Percentiles rank a stretch among this genome's conserved stretches.
phyloP scores from a whole-genome alignment of 139 green algal species.

The Desmodesmus armatus region DNA sequence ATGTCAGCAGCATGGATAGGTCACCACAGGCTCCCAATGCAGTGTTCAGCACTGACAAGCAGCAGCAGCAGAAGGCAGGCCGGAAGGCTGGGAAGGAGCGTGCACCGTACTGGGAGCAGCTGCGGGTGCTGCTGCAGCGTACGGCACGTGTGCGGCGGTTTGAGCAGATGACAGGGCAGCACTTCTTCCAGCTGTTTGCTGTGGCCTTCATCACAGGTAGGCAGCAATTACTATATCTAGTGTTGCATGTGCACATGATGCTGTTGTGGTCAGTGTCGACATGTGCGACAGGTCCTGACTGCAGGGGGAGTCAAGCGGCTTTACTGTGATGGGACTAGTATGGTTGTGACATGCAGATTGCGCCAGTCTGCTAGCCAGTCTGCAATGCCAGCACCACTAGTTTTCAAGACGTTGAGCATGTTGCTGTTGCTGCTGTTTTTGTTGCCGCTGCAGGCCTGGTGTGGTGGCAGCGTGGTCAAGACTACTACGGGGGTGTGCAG shows the following conservation, averaged over 20 bases:
- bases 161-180: slow-evolving; percentile 61
- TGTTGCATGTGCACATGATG: not conserved
- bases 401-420: too few species aligned
- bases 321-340: too few species aligned
- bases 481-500: slow-evolving; percentile 19
- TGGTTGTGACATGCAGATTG: too few species aligned
- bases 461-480: slow-evolving; percentile 34
- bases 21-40: too few species aligned
- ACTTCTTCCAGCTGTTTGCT: slow-evolving; percentile 50
- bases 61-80: not conserved
- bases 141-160: slow-evolving; percentile 73
- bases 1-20: not conserved
- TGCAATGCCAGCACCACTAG: too few species aligned
- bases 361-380: too few species aligned
- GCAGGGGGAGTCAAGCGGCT: too few species aligned
- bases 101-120: slow-evolving; percentile 15
- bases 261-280: not conserved
- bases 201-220: slow-evolving; percentile 52
- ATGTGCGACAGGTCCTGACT: too few species aligned
- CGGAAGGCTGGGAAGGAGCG: too few species aligned
- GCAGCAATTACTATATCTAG: not conserved
- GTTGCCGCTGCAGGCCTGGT: slow-evolving; percentile 37
- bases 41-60: not conserved
- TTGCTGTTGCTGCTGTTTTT: not conserved
- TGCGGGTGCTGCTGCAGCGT: slow-evolving; percentile 25